Percentiles rank a stretch among this genome's conserved stretches.
phyloP scores from a whole-genome alignment of 2,329 filamentous ascomycete genomes.

The Aspergillus fructus region DNA sequence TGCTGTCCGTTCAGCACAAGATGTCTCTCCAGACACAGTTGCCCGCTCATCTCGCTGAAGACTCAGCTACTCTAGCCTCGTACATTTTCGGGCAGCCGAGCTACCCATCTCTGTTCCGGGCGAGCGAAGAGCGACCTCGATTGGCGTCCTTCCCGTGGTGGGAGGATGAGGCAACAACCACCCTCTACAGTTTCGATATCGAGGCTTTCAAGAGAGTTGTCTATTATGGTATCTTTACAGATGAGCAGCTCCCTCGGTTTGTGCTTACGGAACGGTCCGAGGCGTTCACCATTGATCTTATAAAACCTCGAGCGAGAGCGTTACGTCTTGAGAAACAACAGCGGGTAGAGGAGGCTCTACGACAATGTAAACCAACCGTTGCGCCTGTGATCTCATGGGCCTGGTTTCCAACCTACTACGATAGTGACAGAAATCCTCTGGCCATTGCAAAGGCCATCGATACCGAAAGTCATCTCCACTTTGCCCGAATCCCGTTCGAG shows the following conservation, averaged over 20 bases:
- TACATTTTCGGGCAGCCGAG: slow-evolving; percentile 19
- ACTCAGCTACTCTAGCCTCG: slow-evolving; percentile 3
- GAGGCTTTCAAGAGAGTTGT: slow-evolving; percentile 38
- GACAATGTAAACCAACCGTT: slow-evolving; percentile 27
- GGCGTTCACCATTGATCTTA: slow-evolving; percentile 30
- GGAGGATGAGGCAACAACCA: slow-evolving; percentile 40
- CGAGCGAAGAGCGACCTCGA: slow-evolving; percentile 30
- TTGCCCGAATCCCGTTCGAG: slow-evolving; percentile 39
- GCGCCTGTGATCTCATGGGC: slow-evolving; percentile 32
- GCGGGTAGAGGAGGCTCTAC: slow-evolving; percentile 41
- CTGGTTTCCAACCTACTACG: slow-evolving; percentile 34
- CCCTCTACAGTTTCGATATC: slow-evolving; percentile 40
- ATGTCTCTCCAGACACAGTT: slow-evolving; percentile 14
- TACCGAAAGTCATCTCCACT: slow-evolving; percentile 41
- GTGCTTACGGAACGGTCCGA: slow-evolving; percentile 37
- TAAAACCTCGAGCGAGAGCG: slow-evolving; percentile 27
- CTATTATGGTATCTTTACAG: slow-evolving; percentile 37
- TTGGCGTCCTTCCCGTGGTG: slow-evolving; percentile 40
- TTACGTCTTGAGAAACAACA: slow-evolving; percentile 34
- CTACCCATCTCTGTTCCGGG: slow-evolving; percentile 32
- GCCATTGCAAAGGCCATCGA: slow-evolving; percentile 37
- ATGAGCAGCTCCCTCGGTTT: slow-evolving; percentile 35
- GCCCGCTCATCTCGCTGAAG: slow-evolving; percentile 5
- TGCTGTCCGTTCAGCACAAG: background rate
- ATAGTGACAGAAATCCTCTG: slow-evolving; percentile 20